Base-by-base conservation (phyloP, 2,329 filamentous ascomycete genomes). In the Phialemoniopsis sp. region DNA sequence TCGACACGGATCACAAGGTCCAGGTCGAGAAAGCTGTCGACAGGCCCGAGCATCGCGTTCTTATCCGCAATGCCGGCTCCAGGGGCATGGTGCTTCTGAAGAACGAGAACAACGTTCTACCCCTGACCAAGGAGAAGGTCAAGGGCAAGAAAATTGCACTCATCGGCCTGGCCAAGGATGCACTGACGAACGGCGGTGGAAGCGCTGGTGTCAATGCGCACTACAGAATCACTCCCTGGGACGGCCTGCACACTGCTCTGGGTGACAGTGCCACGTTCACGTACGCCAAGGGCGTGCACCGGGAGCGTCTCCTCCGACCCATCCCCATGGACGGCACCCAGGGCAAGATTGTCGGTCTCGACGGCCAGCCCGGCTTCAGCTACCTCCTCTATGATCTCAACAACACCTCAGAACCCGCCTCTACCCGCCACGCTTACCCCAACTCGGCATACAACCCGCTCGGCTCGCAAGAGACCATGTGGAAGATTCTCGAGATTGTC, bases 71-170 rank as follows among this genome's bases (percentile, higher is more conserved):
- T 28, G 60, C 77, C 6, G 76, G 76, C n/a, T 64, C 73, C 0
- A 73, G 78, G 43, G 76, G 73, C 2, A 73, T 81, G n/a, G 80
- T 84, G 2, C 66, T 84, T 1, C 67, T 84, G 21, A 85, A 84
- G 55, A 84, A 85, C 52, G 59, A 53, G 29, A 73, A 75, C 32
- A 64, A 63, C 13, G 61, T 74, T 0, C 64, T 84, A 1, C 80
- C 80, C 0, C 56, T 85, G 1, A 64, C 48, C 33, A 52, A 55
- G 1, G 53, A 52, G 41, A 63, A 44, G 36, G 32, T 33, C 37
- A 59, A 62, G 38, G 62, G 63, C 32, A 64, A 66, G 40, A 60
- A 65, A 1, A 58, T 71, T 8, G 62, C 69, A 8, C 64, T 75
- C 16, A 73, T 76, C 44, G 72, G 72, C 5, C 72, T 70, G 14